phyloP scores from a whole-genome alignment of 2,329 filamentous ascomycete genomes.

The Cladosporium cucumerinum region DNA sequence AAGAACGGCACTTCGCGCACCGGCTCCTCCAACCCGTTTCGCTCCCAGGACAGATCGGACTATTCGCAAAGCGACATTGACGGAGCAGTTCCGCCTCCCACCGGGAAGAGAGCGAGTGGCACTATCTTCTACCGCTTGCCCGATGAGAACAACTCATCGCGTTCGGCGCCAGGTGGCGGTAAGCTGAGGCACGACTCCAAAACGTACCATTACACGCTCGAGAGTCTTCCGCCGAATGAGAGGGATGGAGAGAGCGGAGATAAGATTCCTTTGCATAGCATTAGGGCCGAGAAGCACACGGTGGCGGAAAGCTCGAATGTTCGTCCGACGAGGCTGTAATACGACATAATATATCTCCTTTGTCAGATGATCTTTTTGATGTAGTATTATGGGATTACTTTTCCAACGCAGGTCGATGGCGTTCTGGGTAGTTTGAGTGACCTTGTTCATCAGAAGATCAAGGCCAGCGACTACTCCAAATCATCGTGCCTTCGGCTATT shows the following conservation, averaged over 20 bases:
- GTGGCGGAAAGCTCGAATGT: background rate
- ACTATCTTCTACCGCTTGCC: constrained; percentile 8
- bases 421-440: background rate
- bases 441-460: background rate
- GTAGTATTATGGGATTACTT: background rate
- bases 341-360: background rate
- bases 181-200: constrained; percentile 1
- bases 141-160: constrained; percentile 1
- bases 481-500: background rate
- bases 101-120: background rate
- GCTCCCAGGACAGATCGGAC: background rate
- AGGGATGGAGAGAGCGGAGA: constrained; percentile 11
- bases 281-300: background rate
- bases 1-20: background rate
- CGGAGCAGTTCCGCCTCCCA: background rate
- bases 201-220: constrained; percentile 2
- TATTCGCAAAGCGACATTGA: background rate
- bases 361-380: background rate
- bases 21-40: background rate
- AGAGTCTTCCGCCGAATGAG: background rate
- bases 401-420: background rate
- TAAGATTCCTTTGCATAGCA: constrained; percentile 7
- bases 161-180: background rate
- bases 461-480: background rate
- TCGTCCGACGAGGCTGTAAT: background rate